Base-by-base conservation (phyloP, 192 early-diverging fungal species). In the Diversispora eburnea region DNA sequence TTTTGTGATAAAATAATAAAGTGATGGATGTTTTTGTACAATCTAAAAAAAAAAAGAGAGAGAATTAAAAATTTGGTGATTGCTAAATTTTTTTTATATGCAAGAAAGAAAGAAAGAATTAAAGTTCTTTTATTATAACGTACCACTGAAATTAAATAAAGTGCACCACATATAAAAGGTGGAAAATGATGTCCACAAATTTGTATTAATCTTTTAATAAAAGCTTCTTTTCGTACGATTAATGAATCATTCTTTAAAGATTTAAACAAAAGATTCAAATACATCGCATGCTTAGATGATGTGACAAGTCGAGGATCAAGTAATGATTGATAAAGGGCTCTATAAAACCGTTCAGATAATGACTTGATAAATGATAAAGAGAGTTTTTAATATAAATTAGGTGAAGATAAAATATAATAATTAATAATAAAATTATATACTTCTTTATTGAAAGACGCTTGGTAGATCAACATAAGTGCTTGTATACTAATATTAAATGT, bases 401-500 rank as follows among this genome's bases (percentile, higher is more conserved):
- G 6, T 65, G 9, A 69, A 54, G 51, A 80, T 22, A 75, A 9
- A 70, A 22, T 9, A 52, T 9, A 68, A 66, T 6, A 62, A 22
- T 75, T 5, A 1, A 43, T 43, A 55, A 19, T 19, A 70, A n/a
- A 8, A 62, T 15, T 48, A 41, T 76, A 41, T 60, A 77, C 57
- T 3, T 77, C 70, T 72, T 77, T 78, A 17, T 71, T 59, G 6
- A 69, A 67, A 39, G 86, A 86, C 9, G 94, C 88, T 71, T 93
- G 91, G 80, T 91, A 92, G 65, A 99, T 87, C 20, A 99, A 85
- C 9, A 91, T 86, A 45, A 99, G 87, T 15, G 97, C 92, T 81
- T 98, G 97, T 67, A 99, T 91, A 17, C 92, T 89, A 4, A 92
- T 94, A 80, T 93, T 94, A 78, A 99, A 99, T 45, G 90, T 93